Base-by-base conservation (phyloP, 179 eudicot genomes). In the Beta lomatogona region DNA sequence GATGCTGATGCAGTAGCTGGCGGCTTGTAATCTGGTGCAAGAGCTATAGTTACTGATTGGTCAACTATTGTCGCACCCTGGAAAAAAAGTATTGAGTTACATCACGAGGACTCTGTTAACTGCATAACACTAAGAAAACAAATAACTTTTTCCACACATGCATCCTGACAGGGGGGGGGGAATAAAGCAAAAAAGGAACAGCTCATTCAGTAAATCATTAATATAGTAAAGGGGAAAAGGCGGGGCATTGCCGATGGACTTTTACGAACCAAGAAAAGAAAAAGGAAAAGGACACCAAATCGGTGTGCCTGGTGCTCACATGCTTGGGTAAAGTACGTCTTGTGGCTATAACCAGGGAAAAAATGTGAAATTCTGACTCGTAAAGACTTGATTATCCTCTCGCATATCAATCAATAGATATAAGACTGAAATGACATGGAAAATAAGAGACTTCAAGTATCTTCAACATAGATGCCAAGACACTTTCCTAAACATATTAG, bases 31-130 rank as follows among this genome's bases (percentile, higher is more conserved):
- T 92, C 93, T 18, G 97, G 95, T 75, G 91, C 95, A 75, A 92
- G 91, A 58, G 88, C 88, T 60, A 95, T 90, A 76, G 86, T 87
- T 61, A 95, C 97, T 73, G 97, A 75, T 80, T 92, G 98, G 82
- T 95, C 99, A 83, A 94, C 97, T 45, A 95, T 94, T 50, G 98
- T 95, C 31, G 98, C 94, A 77, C 99, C 99, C 99, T 95, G 89
- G 45, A 73, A 50, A 76, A 13, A 31, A 65, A 81, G 53, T 22
- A 10, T 14, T 14, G 9, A 13, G 19, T 60, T 45, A 70, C 46
- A 70, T 41, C 59, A 63, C 45, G 16, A 78, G 54, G 61, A 64
- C 25, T 16, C 15, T 31, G 66, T 10, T 22, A 31, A 66, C 48
- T 31, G 4, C 14, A 61, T 31, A 61, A 2, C 19, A 6, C 3